Evolutionary conservation across 306 rosid species (phyloP).

Genomic region (Dryas octopetala): DNA sequence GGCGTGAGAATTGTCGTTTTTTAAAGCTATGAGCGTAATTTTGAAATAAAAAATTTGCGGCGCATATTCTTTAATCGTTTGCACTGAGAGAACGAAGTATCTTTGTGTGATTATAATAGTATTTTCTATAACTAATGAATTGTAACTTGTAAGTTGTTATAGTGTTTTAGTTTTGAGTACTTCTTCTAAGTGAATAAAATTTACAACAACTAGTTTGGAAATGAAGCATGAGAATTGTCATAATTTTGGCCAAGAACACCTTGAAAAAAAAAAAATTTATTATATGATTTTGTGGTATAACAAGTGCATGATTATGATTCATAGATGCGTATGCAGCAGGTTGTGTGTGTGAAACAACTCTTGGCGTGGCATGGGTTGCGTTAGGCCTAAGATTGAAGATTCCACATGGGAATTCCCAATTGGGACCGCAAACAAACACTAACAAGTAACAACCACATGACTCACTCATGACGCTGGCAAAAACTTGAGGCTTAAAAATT

Average conservation of each 20-base stretch:
- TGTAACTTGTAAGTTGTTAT: no score
- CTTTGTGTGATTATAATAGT: no score
- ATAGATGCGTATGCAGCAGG: neutral
- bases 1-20: no score
- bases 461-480: neutral
- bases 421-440: neutral
- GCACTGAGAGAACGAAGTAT: no score
- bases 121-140: no score
- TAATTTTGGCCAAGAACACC: neutral
- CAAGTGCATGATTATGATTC: neutral
- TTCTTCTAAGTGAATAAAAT: no score
- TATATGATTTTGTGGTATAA: neutral
- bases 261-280: neutral
- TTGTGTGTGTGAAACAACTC: neutral
- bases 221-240: neutral
- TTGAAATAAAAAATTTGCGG: no score
- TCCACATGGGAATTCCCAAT: neutral
- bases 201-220: no score
- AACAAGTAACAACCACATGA: conserved; percentile 9
- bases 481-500: neutral
- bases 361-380: neutral
- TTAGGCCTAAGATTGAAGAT: neutral
- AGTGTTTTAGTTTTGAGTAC: no score
- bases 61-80: no score
- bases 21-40: no score